phyloP scores from a whole-genome alignment of 2,329 filamentous ascomycete genomes.

The Nemania serpens region DNA sequence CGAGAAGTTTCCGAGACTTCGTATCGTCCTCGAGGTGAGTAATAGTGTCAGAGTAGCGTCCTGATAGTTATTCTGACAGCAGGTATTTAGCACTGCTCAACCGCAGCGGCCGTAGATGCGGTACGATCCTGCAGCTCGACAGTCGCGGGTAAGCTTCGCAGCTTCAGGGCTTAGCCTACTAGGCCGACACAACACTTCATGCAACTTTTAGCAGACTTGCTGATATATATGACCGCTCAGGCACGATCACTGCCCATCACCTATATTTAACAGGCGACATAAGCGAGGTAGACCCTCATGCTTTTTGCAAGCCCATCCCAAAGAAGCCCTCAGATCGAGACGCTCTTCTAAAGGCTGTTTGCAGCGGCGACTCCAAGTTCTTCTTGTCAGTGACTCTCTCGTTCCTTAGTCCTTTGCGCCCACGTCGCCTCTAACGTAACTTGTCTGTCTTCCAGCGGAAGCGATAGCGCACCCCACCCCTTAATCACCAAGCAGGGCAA shows the following conservation, averaged over 20 bases:
- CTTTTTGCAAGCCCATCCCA: slow-evolving; percentile 79
- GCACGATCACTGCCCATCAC: slow-evolving; percentile 86
- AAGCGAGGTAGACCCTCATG: slow-evolving; percentile 61
- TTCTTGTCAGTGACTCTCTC: slow-evolving; percentile 53
- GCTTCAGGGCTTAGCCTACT: too few species aligned
- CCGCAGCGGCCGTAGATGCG: slow-evolving; percentile 76
- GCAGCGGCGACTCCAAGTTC: slow-evolving; percentile 55
- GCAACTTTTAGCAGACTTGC: neutral
- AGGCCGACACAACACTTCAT: neutral
- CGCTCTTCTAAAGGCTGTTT: slow-evolving; percentile 55
- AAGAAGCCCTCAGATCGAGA: slow-evolving; percentile 70
- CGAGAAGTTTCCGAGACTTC: slow-evolving; percentile 72
- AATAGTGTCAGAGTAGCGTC: neutral
- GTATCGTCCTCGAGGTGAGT: slow-evolving; percentile 52
- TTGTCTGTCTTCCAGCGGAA: slow-evolving; percentile 46
- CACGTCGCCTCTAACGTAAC: neutral
- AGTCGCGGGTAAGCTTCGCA: slow-evolving; percentile 60
- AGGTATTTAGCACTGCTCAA: slow-evolving; percentile 82
- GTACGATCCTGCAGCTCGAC: slow-evolving; percentile 77
- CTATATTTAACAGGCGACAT: slow-evolving; percentile 80
- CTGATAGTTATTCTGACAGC: neutral
- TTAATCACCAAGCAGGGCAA: slow-evolving; percentile 58
- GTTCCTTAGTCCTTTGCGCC: neutral
- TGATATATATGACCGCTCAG: slow-evolving; percentile 39
- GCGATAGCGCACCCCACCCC: slow-evolving; percentile 69